Evolutionary conservation across 1,139 yeast species (phyloP), one percentile per base, ranked within the genome.

Genomic region (Candida sp.): DNA sequence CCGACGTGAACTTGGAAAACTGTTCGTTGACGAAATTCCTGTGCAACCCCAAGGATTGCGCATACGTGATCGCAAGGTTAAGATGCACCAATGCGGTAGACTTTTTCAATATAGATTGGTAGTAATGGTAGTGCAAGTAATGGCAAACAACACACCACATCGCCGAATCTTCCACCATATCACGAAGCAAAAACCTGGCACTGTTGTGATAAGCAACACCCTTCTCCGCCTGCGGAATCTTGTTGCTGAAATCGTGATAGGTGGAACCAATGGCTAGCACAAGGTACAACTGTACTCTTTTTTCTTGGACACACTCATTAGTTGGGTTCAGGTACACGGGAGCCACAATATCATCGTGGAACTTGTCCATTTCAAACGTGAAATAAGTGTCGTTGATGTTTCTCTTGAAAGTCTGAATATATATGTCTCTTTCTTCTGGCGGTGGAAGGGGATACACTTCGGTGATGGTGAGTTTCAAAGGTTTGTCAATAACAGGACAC

Each of bases 131-230:
- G 28, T 70, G 63, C 42, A 78, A 59, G 41, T 73, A 61, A 50
- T 78, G 67, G 3, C 73, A 72, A 52, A 77, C 75, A 1, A 77
- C 75, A 23, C 73, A 58, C 80, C 81, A 77, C 7, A 75, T 50
- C 41, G 69, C 71, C 2, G 75, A 75, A 55, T 75, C 78, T 47
- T 74, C 75, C 11, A 65, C 65, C 2, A 67, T 61, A n/a, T 63
- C 58, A 40, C 66, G 55, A 49, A 71, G 54, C 5, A 76, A 53
- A 28, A 63, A 58, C 47, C 69, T 53, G 1, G 77, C 80, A 48
- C 67, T 61, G 31, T 72, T 72, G 48, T 72, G 72, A 51, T 63
- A 73, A 3, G 61, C 43, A 53, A 57, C 47, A 53, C 59, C 44
- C 46, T 55, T 45, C 49, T 67, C 53, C 49, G 63, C 51, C 46